A percentile compares a stretch with the other conserved stretches of the same genome.
Conservation (phyloP, 306 rosid species). For the Cicer cuneatum region DNA sequence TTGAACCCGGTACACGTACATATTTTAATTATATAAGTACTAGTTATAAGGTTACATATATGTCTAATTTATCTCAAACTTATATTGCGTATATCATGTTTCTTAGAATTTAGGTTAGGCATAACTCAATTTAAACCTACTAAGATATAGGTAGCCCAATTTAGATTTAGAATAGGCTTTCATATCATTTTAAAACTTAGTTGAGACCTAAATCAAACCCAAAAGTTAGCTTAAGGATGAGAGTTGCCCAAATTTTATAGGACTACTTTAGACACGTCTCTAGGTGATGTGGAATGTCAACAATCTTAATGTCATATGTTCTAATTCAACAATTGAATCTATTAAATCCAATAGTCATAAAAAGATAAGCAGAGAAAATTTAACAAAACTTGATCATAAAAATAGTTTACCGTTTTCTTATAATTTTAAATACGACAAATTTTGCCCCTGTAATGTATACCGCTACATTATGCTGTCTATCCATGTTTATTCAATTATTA, state of each 20-base stretch:
- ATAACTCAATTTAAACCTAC: neutral
- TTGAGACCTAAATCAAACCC: neutral
- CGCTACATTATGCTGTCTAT: conserved; percentile 10
- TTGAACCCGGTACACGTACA: too few species aligned
- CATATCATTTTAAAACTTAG: neutral
- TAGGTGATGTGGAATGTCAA: neutral
- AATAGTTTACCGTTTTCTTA: neutral
- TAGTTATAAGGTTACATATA: neutral
- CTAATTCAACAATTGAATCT: neutral
- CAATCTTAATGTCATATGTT: neutral
- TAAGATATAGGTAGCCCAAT: too few species aligned
- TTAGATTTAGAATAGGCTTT: neutral
- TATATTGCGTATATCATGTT: neutral
- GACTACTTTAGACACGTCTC: neutral
- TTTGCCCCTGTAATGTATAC: conserved; percentile 8
- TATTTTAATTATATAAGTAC: too few species aligned
- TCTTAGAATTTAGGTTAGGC: neutral
- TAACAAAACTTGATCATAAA: neutral
- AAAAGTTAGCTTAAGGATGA: neutral
- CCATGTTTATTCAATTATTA: neutral
- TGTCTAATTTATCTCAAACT: neutral
- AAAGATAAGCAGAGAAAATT: neutral
- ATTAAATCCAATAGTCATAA: neutral
- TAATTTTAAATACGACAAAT: neutral
- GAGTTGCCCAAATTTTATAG: neutral